Percentiles rank a stretch among this genome's conserved stretches.
Evolutionary conservation across 306 rosid genomes (phyloP).

Genomic region (Ceratonia siliqua): DNA sequence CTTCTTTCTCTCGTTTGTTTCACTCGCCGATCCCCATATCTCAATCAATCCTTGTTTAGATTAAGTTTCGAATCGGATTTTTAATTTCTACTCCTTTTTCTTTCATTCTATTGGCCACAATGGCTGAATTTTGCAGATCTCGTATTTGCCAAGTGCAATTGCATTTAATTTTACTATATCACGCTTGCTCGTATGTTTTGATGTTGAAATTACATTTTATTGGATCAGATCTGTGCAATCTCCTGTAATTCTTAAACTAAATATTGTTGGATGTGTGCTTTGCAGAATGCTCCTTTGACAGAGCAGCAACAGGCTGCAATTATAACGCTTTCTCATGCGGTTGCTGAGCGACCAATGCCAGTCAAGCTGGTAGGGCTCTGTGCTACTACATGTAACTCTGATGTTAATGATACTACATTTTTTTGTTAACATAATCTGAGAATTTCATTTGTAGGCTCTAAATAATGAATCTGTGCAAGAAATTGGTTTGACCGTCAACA

Average conservation of each 20-base stretch:
- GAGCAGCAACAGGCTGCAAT: slow-evolving; percentile 81
- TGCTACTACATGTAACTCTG: slow-evolving; percentile 8
- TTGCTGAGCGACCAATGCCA: slow-evolving; percentile 87
- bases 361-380: slow-evolving; percentile 55
- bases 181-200: neutral
- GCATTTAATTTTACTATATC: neutral
- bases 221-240: slow-evolving; percentile 40
- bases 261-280: neutral
- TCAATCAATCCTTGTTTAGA: slow-evolving; percentile 5
- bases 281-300: slow-evolving; percentile 81
- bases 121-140: slow-evolving; percentile 36
- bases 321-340: slow-evolving; percentile 64
- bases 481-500: slow-evolving; percentile 54
- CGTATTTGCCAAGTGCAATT: neutral
- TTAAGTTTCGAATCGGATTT: slow-evolving; percentile 1
- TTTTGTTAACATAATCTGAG: neutral
- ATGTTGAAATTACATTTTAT: neutral
- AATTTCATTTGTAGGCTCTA: slow-evolving; percentile 47
- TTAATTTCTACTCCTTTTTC: neutral
- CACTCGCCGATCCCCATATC: neutral
- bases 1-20: neutral
- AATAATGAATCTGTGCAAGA: slow-evolving; percentile 58
- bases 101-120: neutral
- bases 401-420: neutral
- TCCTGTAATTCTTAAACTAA: neutral